A percentile compares a stretch with the other conserved stretches of the same genome.
phyloP scores from a whole-genome alignment of 257 asterid species.

The Lycium barbarum region DNA sequence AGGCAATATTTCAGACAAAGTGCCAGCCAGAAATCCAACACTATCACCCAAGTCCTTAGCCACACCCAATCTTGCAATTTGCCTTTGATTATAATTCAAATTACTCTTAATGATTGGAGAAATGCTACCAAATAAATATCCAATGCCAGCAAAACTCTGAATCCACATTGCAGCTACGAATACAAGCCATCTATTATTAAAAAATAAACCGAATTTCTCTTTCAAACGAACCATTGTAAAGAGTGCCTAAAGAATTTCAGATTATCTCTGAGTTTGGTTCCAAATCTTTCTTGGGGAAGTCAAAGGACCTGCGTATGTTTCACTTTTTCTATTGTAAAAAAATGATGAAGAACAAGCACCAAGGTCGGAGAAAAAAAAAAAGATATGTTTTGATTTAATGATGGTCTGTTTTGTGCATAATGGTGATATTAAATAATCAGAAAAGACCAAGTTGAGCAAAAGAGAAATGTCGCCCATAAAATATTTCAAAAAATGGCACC shows the following conservation, averaged over 20 bases:
- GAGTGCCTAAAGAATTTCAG: not conserved
- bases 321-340: not conserved
- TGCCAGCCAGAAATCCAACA: constrained; percentile 62
- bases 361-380: not conserved
- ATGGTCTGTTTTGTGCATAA: not conserved
- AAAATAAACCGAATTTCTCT: constrained; percentile 40
- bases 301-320: not conserved
- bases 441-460: not conserved
- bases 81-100: constrained; percentile 51
- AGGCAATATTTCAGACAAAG: constrained; percentile 55
- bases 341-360: not conserved
- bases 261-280: not conserved
- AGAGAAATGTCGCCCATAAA: not conserved
- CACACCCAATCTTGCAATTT: constrained; percentile 53
- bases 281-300: not conserved
- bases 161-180: constrained; percentile 68
- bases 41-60: constrained; percentile 64
- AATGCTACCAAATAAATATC: constrained; percentile 58
- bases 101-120: constrained; percentile 52
- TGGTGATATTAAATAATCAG: not conserved
- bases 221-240: constrained; percentile 29
- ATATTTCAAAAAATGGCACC: not conserved
- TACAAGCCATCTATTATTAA: constrained; percentile 60
- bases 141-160: constrained; percentile 62
- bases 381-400: not conserved